Evolutionary conservation across 108 stramenopile species (phyloP), one percentile per base, ranked within the genome.

Genomic region (Conticribra weissflogii): DNA sequence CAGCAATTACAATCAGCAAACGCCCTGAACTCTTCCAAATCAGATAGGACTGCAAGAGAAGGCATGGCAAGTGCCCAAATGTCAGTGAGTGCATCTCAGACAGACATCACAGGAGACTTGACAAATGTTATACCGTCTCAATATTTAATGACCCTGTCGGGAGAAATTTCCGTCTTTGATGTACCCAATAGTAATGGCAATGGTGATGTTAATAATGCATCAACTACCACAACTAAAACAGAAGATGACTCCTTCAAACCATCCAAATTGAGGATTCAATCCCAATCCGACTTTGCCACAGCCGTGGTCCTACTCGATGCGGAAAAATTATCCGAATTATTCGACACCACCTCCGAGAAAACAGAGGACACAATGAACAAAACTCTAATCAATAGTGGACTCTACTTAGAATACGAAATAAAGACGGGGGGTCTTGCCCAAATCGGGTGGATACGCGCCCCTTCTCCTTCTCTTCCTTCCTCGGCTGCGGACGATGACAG

Each of bases 261-360:
- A n/a, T n/a, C n/a, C n/a, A n/a, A n/a, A 28, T 29, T 84, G 54
- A 72, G 87, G 9, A 62, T 94, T 16, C 90, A 91, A 71, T 84
- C 86, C n/a, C 76, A 86, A 76, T 94, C 93, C 3, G 90, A 94
- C 48, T 94, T 93, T 84, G 81, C 75, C 14, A 94, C 93, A 9
- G 84, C 84, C 47, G 93, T 79, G 1, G 59, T 89, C 21, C 67
- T 91, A 0, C 54, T 90, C 36, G 80, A 86, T 32, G 59, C 41
- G 62, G 44, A 31, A 31, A 78, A 78, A 57, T 31, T 65, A 56
- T 44, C 23, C 50, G 68, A 69, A 32, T 41, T 34, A 18, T 15
- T 30, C 29, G 17, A 54, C 27, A 44, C 45, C 29, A 54, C 51
- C 36, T 9, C 12, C 12, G 36, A 9, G 36, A 12, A 41, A 5